Conservation (phyloP, 495 filamentous ascomycete genomes). For the Aspergillus olivimuriae region DNA sequence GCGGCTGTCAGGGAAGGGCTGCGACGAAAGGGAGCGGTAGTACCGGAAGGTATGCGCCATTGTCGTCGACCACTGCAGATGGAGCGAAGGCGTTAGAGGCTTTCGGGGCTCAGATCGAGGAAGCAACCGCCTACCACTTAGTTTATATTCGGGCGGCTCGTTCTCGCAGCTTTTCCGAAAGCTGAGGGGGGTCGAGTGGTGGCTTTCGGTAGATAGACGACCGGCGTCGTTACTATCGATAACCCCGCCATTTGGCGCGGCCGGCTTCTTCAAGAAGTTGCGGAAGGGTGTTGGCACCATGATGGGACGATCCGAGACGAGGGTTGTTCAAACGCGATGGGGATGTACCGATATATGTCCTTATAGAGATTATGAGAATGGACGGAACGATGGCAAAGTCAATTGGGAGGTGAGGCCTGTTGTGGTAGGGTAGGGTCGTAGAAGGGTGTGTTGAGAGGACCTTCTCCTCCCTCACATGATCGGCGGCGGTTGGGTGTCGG, state of each 20-base stretch:
- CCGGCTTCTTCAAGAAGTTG: slow-evolving; percentile 63
- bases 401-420: not conserved
- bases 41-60: slow-evolving; percentile 94
- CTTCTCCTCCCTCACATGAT: slow-evolving; percentile 21
- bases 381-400: not conserved
- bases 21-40: slow-evolving; percentile 10
- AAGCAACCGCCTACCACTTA: slow-evolving; percentile 59
- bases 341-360: not conserved
- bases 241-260: slow-evolving; percentile 35
- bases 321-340: not conserved
- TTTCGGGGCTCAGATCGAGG: not conserved
- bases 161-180: slow-evolving; percentile 50
- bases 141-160: slow-evolving; percentile 70
- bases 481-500: slow-evolving; percentile 16
- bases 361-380: not conserved
- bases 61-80: slow-evolving; percentile 82
- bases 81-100: slow-evolving; percentile 4
- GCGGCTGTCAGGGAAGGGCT: slow-evolving; percentile 2
- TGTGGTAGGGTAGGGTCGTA: no score
- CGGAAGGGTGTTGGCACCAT: slow-evolving; percentile 62
- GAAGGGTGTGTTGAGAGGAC: slow-evolving; percentile 4
- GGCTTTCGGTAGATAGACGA: slow-evolving; percentile 38
- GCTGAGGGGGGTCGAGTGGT: slow-evolving; percentile 43
- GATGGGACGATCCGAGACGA: slow-evolving; percentile 7
- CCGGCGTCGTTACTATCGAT: slow-evolving; percentile 46